Conservation (phyloP, 371 early-diverging fungal genomes). For the Encephalitozoon romaleae region DNA sequence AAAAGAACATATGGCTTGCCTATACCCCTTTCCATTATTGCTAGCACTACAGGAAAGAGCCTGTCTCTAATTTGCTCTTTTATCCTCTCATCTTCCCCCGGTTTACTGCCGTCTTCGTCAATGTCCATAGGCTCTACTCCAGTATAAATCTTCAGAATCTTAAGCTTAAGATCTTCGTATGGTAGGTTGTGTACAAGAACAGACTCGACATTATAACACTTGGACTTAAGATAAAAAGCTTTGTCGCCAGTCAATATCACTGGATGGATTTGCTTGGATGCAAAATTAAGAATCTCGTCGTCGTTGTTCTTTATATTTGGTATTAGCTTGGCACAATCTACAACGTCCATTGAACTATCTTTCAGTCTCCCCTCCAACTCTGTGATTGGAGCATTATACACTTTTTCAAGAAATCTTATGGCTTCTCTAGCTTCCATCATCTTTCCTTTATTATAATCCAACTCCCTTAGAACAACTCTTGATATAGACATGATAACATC, state of each 20-base stretch:
- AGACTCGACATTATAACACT: constrained; percentile 28
- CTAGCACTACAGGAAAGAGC: not conserved
- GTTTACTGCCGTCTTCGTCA: not conserved
- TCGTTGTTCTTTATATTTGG: constrained; percentile 29
- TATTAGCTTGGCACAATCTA: not conserved
- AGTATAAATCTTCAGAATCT: constrained; percentile 2
- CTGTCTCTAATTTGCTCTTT: constrained; percentile 3
- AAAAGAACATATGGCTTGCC: not conserved
- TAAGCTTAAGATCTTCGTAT: constrained; percentile 9
- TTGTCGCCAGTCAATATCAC: constrained; percentile 42
- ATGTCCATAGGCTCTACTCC: constrained; percentile 26
- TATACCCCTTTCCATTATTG: not conserved
- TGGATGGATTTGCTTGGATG: constrained; percentile 24
- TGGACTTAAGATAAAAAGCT: constrained; percentile 27
- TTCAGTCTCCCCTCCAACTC: constrained; percentile 39
- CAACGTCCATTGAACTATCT: constrained; percentile 25
- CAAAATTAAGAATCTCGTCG: constrained; percentile 42
- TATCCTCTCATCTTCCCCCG: not conserved
- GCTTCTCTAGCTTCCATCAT: constrained; percentile 23
- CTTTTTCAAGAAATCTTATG: constrained; percentile 23
- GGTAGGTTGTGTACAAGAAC: constrained; percentile 1
- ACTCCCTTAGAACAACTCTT: constrained; percentile 38
- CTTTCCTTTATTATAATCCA: constrained; percentile 28
- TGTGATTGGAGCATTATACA: not conserved
- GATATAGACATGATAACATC: constrained; percentile 18